Base-by-base conservation (phyloP, 2,329 filamentous ascomycete species). In the Dactylonectria macrodidyma region DNA sequence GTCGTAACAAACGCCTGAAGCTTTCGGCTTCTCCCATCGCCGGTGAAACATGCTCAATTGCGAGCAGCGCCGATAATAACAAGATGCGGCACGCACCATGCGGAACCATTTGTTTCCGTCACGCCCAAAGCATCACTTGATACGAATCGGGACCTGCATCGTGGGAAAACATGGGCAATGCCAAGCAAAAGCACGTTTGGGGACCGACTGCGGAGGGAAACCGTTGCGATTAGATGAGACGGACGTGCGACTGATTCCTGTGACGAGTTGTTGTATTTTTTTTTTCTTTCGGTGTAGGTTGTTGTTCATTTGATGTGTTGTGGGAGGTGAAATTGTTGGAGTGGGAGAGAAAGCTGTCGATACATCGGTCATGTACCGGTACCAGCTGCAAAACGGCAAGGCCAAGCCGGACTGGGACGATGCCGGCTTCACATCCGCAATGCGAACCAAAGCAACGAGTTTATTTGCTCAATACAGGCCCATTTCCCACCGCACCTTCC, bases 291-390 rank as follows among this genome's bases (percentile, higher is more conserved):
- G 2, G 10, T 52, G 48, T 52, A 33, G 24, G 47, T 30, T 30
- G 47, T 30, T 22, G 26, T 30, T 30, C 26, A 30, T 30, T 30
- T 30, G 26, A 30, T 30, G 26, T 5, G 26, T 52, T 52, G 30
- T 9, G 48, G 16, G 48, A 33, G 44, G 16, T 30, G 26, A 52
- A n/a, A 44, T 30, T 30, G 24, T 8, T 9, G 48, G 24, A 24
- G 26, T 5, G 26, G 33, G 4, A 44, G 6, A n/a, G 38, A 38
- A 5, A 44, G 38, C 4, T 44, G 38, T 44, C 38, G 62, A 55
- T 65, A 65, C 62, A 30, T 59, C 48, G 38, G 19, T 8, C 41
- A 65, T 59, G 62, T 65, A 65, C 55, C 50, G 24, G 56, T 65
- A 65, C 62, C 26, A n/a, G 41, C 50, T 22, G 19, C 47, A 12